These are phyloP conservation scores for Oryza glaberrima DNA, from an alignment of 176 grass and related monocot species.

Conservation along the genomic window DNA sequence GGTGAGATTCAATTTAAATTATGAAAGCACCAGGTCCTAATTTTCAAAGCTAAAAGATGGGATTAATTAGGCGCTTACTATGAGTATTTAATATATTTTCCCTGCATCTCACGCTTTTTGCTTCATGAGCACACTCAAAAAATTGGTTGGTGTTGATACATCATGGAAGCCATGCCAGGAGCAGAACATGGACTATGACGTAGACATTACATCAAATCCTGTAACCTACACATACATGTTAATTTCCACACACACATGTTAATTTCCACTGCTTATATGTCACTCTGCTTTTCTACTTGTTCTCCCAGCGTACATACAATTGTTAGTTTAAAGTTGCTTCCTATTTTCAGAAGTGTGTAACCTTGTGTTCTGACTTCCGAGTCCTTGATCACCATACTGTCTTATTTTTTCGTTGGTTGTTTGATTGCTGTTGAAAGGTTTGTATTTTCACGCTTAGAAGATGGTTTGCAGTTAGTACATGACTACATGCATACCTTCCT, in stretches of 20 bases:
- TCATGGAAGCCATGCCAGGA: background rate
- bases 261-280: background rate
- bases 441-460: background rate
- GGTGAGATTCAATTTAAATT: background rate
- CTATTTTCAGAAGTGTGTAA: conserved; percentile 13
- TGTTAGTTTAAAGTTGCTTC: conserved; percentile 18
- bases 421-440: conserved; percentile 11
- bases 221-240: background rate
- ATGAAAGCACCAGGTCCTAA: background rate
- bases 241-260: background rate
- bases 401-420: background rate
- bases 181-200: background rate
- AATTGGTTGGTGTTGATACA: background rate
- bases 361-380: background rate
- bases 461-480: background rate
- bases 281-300: background rate
- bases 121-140: background rate
- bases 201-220: background rate
- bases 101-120: background rate
- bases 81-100: background rate
- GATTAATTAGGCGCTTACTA: background rate
- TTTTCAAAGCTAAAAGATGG: background rate
- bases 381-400: background rate
- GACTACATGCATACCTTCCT: background rate
- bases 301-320: conserved; percentile 6